These are phyloP conservation scores for Chaetothyriales sp. DNA, from an alignment of 2,329 filamentous ascomycete species.

Conservation along the genomic window DNA sequence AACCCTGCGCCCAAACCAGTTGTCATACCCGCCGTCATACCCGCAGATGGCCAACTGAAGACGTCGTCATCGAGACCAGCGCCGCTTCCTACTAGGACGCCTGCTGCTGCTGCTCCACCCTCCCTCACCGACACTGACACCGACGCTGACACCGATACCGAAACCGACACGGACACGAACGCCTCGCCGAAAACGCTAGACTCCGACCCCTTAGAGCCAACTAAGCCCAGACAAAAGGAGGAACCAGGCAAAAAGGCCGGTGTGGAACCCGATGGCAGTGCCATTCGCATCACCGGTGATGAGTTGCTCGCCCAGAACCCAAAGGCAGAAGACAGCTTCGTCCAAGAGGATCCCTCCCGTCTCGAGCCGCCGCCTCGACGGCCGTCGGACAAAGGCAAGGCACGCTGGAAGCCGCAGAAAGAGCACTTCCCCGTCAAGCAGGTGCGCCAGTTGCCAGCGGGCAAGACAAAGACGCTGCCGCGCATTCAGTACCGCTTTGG, in stretches of 20 bases:
- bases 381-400: constrained; percentile 5
- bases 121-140: background rate
- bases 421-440: constrained; percentile 70
- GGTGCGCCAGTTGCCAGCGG: constrained; percentile 61
- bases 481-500: constrained; percentile 60
- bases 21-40: no score
- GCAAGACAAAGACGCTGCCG: constrained; percentile 53
- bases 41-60: background rate
- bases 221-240: background rate
- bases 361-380: constrained; percentile 18
- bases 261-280: background rate
- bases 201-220: background rate
- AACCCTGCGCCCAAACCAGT: background rate
- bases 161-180: background rate
- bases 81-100: background rate
- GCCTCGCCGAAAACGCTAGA: background rate
- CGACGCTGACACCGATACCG: background rate
- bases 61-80: background rate
- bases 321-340: constrained; percentile 17
- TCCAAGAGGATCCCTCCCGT: constrained; percentile 22
- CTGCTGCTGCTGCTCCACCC: background rate
- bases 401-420: constrained; percentile 54
- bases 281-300: constrained; percentile 7
- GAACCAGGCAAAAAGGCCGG: background rate
- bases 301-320: constrained; percentile 10